Evolutionary conservation across 192 early-diverging fungal genomes (phyloP), one percentile per base, ranked within the genome.

Genomic region (Gamsiella multidivaricata): DNA sequence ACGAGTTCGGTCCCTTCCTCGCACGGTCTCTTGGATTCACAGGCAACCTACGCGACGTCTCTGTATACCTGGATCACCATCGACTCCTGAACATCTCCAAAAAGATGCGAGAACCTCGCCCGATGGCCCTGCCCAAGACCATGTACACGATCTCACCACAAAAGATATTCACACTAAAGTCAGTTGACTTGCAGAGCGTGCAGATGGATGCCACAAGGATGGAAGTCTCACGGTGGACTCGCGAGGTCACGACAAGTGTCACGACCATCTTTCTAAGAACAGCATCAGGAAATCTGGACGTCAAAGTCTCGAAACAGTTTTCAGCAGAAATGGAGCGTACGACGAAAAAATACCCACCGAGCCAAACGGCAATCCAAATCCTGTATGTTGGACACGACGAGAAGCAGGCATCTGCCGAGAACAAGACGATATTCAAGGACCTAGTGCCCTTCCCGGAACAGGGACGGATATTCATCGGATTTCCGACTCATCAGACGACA

Each of bases 401-500:
- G 57, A 85, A 91, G 60, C 91, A 93, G 37, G 88, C 87, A 18
- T 90, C 90, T 0, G 84, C 84, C 28, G 85, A 82, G 6, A 84
- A 82, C 43, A 82, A 78, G 43, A 56, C 73, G 23, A 86, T 96
- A 17, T 96, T 96, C 70, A 81, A 86, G 36, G 90, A 92, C 50
- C 69, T 96, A 5, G 76, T 96, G 8, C 90, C 92, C 1, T 87
- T 82, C 33, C 86, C 85, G 25, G 82, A 91, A 29, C 95, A 97
- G 71, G 95, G 95, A 7, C 82, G 88, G 15, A 86, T 96, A 12
- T 95, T 95, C 66, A 97, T 97, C 50, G 94, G 95, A 0, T 93
- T 96, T 61, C 94, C 93, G 0, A 97, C 95, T 4, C 90, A 93
- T 54, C 95, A 97, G 68, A 97, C 95, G 0, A 96, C 94, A 2